Percentiles rank a stretch among this genome's conserved stretches.
These are phyloP conservation scores for Mycosarcoma maydis DNA, from an alignment of 1,284 basidiomycete genomes.

Conservation along the genomic window DNA sequence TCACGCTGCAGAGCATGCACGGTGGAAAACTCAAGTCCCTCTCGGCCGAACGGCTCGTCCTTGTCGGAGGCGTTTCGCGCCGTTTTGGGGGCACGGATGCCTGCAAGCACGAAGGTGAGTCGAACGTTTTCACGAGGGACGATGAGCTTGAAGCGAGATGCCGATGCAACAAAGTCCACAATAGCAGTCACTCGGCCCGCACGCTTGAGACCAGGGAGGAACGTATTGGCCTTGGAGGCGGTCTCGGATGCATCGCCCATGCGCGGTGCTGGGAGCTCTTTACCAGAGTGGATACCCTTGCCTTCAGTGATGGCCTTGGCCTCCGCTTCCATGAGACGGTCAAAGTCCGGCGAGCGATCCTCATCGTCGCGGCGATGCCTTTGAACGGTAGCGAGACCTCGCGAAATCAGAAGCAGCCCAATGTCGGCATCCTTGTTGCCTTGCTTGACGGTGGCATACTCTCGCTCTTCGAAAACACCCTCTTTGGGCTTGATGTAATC, in stretches of 20 bases:
- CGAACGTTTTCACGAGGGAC: conserved; percentile 57
- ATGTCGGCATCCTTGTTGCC: conserved; percentile 72
- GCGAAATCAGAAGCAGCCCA: conserved; percentile 89
- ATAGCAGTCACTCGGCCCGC: conserved; percentile 82
- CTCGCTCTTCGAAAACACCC: conserved; percentile 59
- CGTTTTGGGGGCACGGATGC: conserved; percentile 68
- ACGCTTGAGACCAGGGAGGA: conserved; percentile 90
- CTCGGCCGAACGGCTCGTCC: conserved; percentile 85
- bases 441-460: conserved; percentile 56
- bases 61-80: conserved; percentile 79
- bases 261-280: conserved; percentile 76
- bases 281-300: conserved; percentile 92
- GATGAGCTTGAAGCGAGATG: conserved; percentile 56
- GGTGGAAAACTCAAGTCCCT: conserved; percentile 83
- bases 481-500: conserved; percentile 63
- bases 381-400: conserved; percentile 87
- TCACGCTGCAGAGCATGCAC: conserved; percentile 90
- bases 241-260: conserved; percentile 82
- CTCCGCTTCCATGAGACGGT: conserved; percentile 93
- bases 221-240: conserved; percentile 68
- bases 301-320: conserved; percentile 78
- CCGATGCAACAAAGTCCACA: conserved; percentile 85
- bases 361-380: conserved; percentile 93
- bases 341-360: conserved; percentile 90
- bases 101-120: conserved; percentile 63